phyloP scores from a whole-genome alignment of 2,329 filamentous ascomycete species.

The Didymella pinodella region DNA sequence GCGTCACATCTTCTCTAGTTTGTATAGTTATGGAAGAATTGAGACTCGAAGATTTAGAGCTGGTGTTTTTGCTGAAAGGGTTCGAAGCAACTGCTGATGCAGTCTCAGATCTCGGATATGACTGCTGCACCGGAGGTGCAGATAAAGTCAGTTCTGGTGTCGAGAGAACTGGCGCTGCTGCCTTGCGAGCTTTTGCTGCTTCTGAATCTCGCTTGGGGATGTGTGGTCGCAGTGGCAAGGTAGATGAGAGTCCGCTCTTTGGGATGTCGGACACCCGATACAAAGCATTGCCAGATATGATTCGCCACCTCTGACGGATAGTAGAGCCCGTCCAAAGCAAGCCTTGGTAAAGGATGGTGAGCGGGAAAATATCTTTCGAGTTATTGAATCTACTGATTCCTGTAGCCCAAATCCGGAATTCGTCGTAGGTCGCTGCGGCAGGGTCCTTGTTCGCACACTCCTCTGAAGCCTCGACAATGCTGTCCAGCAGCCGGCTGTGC shows the following conservation, averaged over 20 bases:
- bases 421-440: conserved; percentile 38
- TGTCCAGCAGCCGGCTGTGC: conserved; percentile 41
- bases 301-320: conserved; percentile 39
- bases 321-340: conserved; percentile 45
- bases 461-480: conserved; percentile 26
- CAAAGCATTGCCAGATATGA: conserved; percentile 37
- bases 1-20: conserved; percentile 32
- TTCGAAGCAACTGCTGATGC: conserved; percentile 11
- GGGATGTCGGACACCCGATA: conserved; percentile 30
- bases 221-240: conserved; percentile 4
- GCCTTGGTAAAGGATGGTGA: conserved; percentile 48
- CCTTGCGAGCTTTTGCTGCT: conserved; percentile 13
- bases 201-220: conserved; percentile 4
- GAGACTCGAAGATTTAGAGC: conserved; percentile 23
- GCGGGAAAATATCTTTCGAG: conserved; percentile 56
- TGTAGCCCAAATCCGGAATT: conserved; percentile 55
- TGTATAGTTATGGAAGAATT: conserved; percentile 34
- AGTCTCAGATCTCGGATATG: conserved; percentile 20
- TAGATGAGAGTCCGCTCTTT: conserved; percentile 16
- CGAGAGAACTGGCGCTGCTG: conserved; percentile 15
- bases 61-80: conserved; percentile 28
- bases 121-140: not conserved
- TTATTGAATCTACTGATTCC: conserved; percentile 55
- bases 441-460: conserved; percentile 2
- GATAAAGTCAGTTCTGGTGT: conserved; percentile 3